These are phyloP conservation scores for Gaeumannomyces sp. DNA, from an alignment of 2,329 filamentous ascomycete genomes.

Conservation along the genomic window DNA sequence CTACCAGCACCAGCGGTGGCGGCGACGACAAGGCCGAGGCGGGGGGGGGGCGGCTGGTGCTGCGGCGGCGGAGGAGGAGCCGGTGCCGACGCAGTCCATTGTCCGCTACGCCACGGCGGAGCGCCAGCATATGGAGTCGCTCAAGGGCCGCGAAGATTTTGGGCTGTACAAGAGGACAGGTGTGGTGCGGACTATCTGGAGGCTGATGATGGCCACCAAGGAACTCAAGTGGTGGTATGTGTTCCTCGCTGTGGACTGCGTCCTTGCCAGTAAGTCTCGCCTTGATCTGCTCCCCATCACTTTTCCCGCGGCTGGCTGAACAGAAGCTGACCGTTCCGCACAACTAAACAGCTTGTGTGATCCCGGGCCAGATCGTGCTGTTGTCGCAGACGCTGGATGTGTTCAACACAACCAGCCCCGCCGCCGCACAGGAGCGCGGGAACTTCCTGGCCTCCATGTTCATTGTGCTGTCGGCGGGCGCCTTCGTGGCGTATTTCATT, in stretches of 20 bases:
- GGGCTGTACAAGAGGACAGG: conserved; percentile 16
- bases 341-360: conserved; percentile 19
- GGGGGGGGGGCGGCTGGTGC: not conserved
- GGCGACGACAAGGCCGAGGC: not conserved
- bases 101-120: conserved; percentile 18
- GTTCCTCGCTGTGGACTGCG: not conserved
- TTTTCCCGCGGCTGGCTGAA: not conserved
- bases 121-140: conserved; percentile 10
- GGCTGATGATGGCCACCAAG: conserved; percentile 13
- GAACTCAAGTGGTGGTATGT: conserved; percentile 16
- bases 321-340: not conserved
- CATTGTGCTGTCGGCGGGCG: conserved; percentile 34
- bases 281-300: not conserved
- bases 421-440: conserved; percentile 30
- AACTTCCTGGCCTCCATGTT: conserved; percentile 53
- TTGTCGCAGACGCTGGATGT: conserved; percentile 35
- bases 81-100: conserved; percentile 17
- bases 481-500: conserved; percentile 37
- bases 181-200: conserved; percentile 13
- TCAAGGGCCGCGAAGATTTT: conserved; percentile 17
- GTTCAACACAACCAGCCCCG: conserved; percentile 24
- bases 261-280: not conserved
- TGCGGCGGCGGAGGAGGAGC: conserved; percentile 4
- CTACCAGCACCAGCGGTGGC: not conserved
- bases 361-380: conserved; percentile 38